Evolutionary conservation across 345 rosid genomes (phyloP).

Genomic region (Noccaea caerulescens): DNA sequence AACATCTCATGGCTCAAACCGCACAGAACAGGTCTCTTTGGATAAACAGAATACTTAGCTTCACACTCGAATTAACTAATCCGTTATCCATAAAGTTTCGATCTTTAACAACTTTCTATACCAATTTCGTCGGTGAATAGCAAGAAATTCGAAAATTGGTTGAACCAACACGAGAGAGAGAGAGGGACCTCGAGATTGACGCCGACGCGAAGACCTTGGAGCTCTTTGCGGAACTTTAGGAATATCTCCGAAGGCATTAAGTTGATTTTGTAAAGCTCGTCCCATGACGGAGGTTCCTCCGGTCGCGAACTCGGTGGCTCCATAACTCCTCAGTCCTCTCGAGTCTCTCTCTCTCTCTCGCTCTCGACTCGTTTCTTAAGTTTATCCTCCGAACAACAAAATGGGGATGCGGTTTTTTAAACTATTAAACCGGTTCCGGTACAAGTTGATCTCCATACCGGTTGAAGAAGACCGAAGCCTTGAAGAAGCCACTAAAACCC

Average conservation of each 20-base stretch:
- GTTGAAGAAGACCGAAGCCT: neutral
- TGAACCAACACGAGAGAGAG: conserved; percentile 5
- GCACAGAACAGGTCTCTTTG: neutral
- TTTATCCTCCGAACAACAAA: neutral
- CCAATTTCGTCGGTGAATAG: neutral
- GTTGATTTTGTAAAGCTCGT: conserved; percentile 72
- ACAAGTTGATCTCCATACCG: neutral
- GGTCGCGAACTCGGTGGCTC: conserved; percentile 40
- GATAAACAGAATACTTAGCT: neutral
- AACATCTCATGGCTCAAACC: neutral
- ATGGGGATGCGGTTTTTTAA: neutral
- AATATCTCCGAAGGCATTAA: conserved; percentile 83
- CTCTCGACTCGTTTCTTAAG: neutral
- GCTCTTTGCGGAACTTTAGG: conserved; percentile 85
- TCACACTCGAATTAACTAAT: neutral
- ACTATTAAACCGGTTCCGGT: neutral
- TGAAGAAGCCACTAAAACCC: no score
- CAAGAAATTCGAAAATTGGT: neutral
- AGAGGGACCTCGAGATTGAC: conserved; percentile 76
- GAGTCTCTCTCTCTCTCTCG: no score
- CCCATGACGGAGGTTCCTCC: conserved; percentile 76
- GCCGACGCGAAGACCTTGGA: conserved; percentile 84
- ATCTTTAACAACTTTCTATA: neutral
- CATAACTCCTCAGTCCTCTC: conserved; percentile 1
- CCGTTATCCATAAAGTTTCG: neutral